These are phyloP conservation scores for Hygrocybe coccinea DNA, from an alignment of 768 basidiomycete species.

Conservation along the genomic window DNA sequence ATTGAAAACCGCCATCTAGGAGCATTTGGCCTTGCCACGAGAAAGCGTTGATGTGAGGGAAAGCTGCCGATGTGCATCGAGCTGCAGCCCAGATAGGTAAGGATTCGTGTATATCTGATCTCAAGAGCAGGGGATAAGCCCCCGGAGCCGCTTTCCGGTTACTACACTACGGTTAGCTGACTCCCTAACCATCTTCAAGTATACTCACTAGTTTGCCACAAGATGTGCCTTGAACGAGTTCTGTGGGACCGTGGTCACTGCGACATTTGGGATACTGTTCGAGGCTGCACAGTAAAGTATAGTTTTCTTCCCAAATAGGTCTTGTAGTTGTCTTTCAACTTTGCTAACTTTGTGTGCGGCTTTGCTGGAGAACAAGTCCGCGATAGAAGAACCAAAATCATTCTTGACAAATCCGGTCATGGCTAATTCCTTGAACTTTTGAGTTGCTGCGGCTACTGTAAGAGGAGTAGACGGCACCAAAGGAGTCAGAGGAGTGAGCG, in stretches of 20 bases:
- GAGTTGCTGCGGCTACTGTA: too few species aligned
- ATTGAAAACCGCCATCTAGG: neutral
- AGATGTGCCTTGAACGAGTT: neutral
- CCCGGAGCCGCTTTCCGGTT: neutral
- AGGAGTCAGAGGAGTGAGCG: too few species aligned
- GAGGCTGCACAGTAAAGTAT: neutral
- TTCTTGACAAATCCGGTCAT: too few species aligned
- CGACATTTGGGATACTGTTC: neutral
- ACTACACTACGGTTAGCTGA: neutral
- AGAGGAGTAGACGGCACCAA: too few species aligned
- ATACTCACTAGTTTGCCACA: neutral
- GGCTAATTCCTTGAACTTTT: too few species aligned
- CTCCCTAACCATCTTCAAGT: neutral
- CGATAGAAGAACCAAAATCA: too few species aligned
- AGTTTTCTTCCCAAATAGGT: neutral
- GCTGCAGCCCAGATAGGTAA: neutral
- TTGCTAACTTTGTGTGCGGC: too few species aligned
- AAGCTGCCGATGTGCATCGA: neutral
- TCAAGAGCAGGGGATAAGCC: neutral
- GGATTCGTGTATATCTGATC: neutral
- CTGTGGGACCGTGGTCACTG: neutral
- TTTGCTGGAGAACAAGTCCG: too few species aligned
- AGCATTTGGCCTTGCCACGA: neutral
- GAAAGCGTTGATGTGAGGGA: neutral
- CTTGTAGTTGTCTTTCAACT: too few species aligned